Base-by-base conservation (phyloP, 2,329 filamentous ascomycete species). In the Aspergillus sp. region DNA sequence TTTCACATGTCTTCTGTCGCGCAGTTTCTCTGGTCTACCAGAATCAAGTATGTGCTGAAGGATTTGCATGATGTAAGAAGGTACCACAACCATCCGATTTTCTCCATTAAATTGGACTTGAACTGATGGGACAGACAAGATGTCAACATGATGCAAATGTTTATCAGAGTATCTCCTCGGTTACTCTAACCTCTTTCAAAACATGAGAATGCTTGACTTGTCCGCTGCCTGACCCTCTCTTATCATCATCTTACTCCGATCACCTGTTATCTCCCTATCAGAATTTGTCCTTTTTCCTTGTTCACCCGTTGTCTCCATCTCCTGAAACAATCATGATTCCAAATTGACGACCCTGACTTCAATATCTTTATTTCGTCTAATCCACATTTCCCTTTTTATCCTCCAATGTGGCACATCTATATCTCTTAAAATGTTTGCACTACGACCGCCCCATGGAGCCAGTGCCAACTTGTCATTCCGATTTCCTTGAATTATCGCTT, bases 1-100 rank as follows among this genome's bases (percentile, higher is more conserved):
- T 52, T 52, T 60, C 55, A 52, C 62, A 59, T 62, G 59, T 64
- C 45, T 57, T 57, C 52, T 55, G 57, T 57, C 33, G 61, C 62
- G 61, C 61, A 57, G 59, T 57, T 65, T 62, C 62, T 64, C 63
- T 62, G 57, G 62, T 66, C 55, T 59, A 61, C 62, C 56, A 61
- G 66, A 65, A 62, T 61, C 62, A 66, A 66, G 64, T 63, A 60
- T 61, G 65, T 65, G 64, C 65, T 62, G 58, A 55, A 58, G 59
- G 63, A 58, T 57, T 59, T 59, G 56, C 60, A 56, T 64, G 55
- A 49, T 67, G 60, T 63, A 58, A 64, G 66, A 58, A 64, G 65
- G 66, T 66, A 67, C 63, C 62, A 65, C 56, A 57, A 58, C 56
- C 58, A 61, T 60, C 49, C 59, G 60, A 60, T 57, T 60, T 52